These are phyloP conservation scores for Fusarium mexicanum DNA, from an alignment of 2,329 filamentous ascomycete species.

Conservation along the genomic window DNA sequence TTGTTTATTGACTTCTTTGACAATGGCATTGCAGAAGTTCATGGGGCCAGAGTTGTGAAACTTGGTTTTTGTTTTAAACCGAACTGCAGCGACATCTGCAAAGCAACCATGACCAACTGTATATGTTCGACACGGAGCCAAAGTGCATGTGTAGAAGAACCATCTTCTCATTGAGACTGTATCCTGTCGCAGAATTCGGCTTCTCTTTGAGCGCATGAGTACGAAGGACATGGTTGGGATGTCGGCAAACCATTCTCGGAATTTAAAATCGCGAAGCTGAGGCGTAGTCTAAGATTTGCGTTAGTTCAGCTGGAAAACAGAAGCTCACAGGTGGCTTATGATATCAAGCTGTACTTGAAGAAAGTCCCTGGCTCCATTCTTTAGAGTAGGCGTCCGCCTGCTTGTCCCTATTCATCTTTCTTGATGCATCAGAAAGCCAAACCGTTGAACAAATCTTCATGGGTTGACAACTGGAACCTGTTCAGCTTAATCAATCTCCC, in stretches of 20 bases:
- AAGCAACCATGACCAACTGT: background rate
- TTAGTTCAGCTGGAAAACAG: background rate
- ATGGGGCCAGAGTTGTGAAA: background rate
- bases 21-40: background rate
- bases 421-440: background rate
- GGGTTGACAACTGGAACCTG: accelerated
- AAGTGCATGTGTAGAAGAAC: background rate
- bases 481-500: too few species aligned
- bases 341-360: background rate
- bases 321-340: background rate
- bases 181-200: too few species aligned
- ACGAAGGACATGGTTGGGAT: background rate
- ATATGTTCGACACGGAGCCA: background rate
- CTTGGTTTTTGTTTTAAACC: too few species aligned
- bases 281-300: too few species aligned
- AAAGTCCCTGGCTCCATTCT: background rate
- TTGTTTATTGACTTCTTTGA: too few species aligned
- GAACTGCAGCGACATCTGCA: background rate
- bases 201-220: background rate
- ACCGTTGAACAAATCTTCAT: accelerated
- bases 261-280: too few species aligned
- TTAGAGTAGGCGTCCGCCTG: background rate
- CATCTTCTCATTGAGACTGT: background rate
- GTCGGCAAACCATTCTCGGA: too few species aligned
- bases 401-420: too few species aligned